phyloP scores from a whole-genome alignment of 1,139 yeast species.

The Blastobotrys apis region DNA sequence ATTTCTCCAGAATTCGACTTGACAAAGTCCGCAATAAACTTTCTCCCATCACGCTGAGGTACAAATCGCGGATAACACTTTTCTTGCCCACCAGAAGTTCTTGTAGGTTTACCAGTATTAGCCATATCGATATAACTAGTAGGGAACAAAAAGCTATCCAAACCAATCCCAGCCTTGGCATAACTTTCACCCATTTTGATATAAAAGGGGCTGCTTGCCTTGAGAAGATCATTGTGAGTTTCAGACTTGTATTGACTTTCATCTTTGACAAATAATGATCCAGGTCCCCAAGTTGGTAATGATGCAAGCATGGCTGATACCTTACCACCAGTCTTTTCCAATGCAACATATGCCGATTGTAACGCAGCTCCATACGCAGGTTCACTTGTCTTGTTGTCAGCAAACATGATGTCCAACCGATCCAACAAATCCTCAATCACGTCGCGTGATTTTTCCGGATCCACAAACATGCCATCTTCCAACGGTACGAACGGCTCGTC shows the following conservation, averaged over 20 bases:
- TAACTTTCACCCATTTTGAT: slow-evolving; percentile 56
- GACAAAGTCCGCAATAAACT: slow-evolving; percentile 56
- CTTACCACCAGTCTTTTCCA: slow-evolving; percentile 66
- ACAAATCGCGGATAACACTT: slow-evolving; percentile 65
- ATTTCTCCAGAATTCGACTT: slow-evolving; percentile 32
- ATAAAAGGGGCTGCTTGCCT: slow-evolving; percentile 62
- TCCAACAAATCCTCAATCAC: slow-evolving; percentile 67
- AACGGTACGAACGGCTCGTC: slow-evolving; percentile 83
- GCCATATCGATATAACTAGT: slow-evolving; percentile 67
- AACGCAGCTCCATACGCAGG: slow-evolving; percentile 81
- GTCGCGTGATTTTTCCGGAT: slow-evolving; percentile 59
- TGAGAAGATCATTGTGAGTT: slow-evolving; percentile 56
- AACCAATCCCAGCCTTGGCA: slow-evolving; percentile 58
- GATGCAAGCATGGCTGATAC: slow-evolving; percentile 64
- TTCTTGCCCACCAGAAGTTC: slow-evolving; percentile 68
- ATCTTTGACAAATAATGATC: slow-evolving; percentile 57
- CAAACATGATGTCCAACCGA: slow-evolving; percentile 50
- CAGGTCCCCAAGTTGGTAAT: slow-evolving; percentile 83
- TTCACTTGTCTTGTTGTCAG: slow-evolving; percentile 50
- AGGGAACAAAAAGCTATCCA: slow-evolving; percentile 72
- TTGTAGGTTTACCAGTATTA: slow-evolving; percentile 62
- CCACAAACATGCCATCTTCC: slow-evolving; percentile 72
- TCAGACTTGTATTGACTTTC: slow-evolving; percentile 26
- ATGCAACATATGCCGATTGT: slow-evolving; percentile 61
- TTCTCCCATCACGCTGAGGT: slow-evolving; percentile 64